Conservation (phyloP, 805 yeast genomes). For the Candida silvatica region DNA sequence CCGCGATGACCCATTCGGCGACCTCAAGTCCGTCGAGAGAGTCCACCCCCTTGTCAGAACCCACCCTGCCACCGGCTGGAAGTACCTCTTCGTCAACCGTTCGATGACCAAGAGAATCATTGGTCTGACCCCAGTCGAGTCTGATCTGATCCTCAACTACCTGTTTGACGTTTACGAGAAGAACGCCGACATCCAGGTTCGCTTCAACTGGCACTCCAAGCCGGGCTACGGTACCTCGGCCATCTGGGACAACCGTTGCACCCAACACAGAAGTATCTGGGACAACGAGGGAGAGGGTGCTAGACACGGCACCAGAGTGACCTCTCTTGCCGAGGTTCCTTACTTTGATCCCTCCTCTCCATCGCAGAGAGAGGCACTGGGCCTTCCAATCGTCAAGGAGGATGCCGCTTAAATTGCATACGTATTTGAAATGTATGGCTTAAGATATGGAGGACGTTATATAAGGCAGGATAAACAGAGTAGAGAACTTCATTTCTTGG, state of each 20-base stretch:
- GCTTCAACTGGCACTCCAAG: constrained; percentile 38
- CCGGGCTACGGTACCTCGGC: constrained; percentile 36
- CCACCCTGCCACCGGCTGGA: constrained; percentile 60
- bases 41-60: constrained; percentile 56
- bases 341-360: constrained; percentile 39
- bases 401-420: too few species aligned
- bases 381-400: constrained; percentile 16
- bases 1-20: constrained; percentile 34
- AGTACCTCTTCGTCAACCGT: constrained; percentile 45
- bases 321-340: constrained; percentile 47
- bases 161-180: constrained; percentile 38
- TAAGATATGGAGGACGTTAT: background rate
- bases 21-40: constrained; percentile 39
- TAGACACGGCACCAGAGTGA: constrained; percentile 47
- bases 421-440: background rate
- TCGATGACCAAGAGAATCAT: constrained; percentile 41
- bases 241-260: constrained; percentile 40
- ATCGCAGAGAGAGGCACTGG: constrained; percentile 43
- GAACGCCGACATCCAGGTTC: constrained; percentile 47
- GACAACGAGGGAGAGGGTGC: constrained; percentile 31
- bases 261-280: constrained; percentile 36
- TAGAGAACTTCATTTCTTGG: too few species aligned
- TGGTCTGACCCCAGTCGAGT: constrained; percentile 44
- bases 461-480: background rate
- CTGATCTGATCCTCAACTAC: constrained; percentile 34